A percentile compares a stretch with the other conserved stretches of the same genome.
Evolutionary conservation across 768 basidiomycete genomes (phyloP).

Genomic region (Mycena alexandri): DNA sequence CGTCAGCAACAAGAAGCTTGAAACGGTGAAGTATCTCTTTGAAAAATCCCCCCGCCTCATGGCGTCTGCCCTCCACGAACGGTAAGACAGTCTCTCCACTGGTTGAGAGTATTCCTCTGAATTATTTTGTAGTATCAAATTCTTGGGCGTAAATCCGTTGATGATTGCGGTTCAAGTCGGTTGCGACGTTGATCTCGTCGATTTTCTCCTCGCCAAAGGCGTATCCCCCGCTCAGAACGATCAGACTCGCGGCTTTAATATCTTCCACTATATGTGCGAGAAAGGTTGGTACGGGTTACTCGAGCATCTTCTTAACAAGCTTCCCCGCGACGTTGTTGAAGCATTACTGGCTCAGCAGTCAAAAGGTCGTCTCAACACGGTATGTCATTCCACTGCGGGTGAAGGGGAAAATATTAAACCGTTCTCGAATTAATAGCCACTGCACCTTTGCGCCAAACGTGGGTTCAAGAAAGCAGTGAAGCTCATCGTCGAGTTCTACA

Average conservation of each 20-base stretch:
- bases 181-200: conserved; percentile 52
- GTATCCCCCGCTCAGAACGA: conserved; percentile 60
- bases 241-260: conserved; percentile 62
- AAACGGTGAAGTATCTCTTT: conserved; percentile 60
- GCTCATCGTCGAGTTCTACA: conserved; percentile 54
- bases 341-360: conserved; percentile 60
- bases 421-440: conserved; percentile 53
- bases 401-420: not conserved
- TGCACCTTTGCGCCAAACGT: conserved; percentile 64
- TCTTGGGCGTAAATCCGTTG: conserved; percentile 59
- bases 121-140: conserved; percentile 55
- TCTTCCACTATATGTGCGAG: conserved; percentile 62
- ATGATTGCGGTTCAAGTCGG: conserved; percentile 54
- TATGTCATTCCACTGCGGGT: conserved; percentile 38
- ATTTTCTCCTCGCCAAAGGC: conserved; percentile 63
- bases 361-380: conserved; percentile 61
- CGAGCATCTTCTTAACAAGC: conserved; percentile 59
- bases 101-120: conserved; percentile 7
- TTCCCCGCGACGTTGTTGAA: conserved; percentile 64
- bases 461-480: conserved; percentile 47
- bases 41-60: conserved; percentile 57
- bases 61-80: conserved; percentile 55
- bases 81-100: conserved; percentile 47
- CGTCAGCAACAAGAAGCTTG: conserved; percentile 48
- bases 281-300: conserved; percentile 48